Conservation (phyloP, 345 rosid genomes). For the Hevea brasiliensis region DNA sequence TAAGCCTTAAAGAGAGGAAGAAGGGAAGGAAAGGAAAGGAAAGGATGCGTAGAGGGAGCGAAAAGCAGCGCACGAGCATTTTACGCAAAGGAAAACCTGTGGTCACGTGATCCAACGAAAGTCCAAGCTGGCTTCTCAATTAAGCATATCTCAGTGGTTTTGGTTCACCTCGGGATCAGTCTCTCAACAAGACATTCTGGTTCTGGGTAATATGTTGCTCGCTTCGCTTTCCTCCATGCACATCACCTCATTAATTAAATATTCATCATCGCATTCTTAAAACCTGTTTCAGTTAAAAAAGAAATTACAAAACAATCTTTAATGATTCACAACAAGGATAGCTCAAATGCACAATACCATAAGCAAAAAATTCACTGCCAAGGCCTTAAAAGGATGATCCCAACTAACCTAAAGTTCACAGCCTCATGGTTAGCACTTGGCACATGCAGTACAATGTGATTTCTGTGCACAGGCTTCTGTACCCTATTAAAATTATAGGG, state of each 20-base stretch:
- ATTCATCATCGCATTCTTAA: background rate
- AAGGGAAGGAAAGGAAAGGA: too few relatives aligned
- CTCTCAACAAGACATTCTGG: constrained; percentile 39
- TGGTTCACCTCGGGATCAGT: constrained; percentile 37
- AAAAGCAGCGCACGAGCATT: constrained; percentile 31
- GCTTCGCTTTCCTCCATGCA: constrained; percentile 8
- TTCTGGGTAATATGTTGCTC: background rate
- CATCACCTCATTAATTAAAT: background rate
- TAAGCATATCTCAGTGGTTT: constrained; percentile 20
- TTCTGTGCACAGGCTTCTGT: too few relatives aligned
- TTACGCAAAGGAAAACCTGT: constrained; percentile 32
- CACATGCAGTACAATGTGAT: too few relatives aligned
- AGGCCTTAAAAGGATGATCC: too few relatives aligned
- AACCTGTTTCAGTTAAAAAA: background rate
- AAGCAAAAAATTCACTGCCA: background rate
- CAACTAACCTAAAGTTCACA: too few relatives aligned
- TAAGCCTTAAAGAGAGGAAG: constrained; percentile 12
- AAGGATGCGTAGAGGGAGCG: constrained; percentile 7
- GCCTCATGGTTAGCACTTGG: background rate
- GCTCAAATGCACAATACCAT: too few relatives aligned
- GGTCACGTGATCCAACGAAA: constrained; percentile 34
- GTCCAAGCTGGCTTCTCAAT: constrained; percentile 17
- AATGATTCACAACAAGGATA: too few relatives aligned
- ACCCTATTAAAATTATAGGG: too few relatives aligned
- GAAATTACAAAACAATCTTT: background rate